Evolutionary conservation across 176 grass and related monocot species (phyloP).

Genomic region (Triticum monococcum): DNA sequence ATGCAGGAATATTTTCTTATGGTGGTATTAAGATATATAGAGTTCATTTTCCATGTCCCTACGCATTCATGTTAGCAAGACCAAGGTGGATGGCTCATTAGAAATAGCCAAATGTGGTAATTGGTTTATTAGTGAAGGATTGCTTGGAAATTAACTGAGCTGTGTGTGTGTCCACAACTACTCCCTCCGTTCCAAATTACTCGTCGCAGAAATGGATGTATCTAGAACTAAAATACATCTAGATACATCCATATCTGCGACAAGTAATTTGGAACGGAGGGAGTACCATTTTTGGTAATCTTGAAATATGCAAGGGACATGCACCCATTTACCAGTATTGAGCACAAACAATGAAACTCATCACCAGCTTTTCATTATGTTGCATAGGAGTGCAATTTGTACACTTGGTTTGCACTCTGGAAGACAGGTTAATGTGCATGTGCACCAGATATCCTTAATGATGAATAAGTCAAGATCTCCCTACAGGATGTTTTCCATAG

Average conservation of each 20-base stretch:
- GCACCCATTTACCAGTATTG: neutral
- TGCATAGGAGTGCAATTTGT: neutral
- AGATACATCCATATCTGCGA: too few relatives aligned
- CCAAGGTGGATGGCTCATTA: neutral
- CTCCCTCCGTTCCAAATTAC: too few relatives aligned
- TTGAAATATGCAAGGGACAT: neutral
- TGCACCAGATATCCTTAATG: conserved; percentile 4
- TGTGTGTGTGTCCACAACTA: neutral
- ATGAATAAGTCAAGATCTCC: neutral
- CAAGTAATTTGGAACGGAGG: too few relatives aligned
- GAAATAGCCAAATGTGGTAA: conserved; percentile 4
- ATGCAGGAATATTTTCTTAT: neutral
- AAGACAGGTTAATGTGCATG: neutral
- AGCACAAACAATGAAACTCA: neutral
- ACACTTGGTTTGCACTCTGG: neutral
- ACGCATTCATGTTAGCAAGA: neutral
- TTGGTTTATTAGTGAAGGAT: neutral
- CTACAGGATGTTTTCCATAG: conserved; percentile 8
- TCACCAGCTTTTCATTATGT: conserved; percentile 8
- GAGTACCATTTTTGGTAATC: neutral
- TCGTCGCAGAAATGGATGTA: too few relatives aligned
- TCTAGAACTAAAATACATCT: too few relatives aligned
- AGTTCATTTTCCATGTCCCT: neutral
- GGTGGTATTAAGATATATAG: neutral
- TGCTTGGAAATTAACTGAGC: conserved; percentile 14